Conservation (phyloP, 371 early-diverging fungal species). For the Circinella umbellata region DNA sequence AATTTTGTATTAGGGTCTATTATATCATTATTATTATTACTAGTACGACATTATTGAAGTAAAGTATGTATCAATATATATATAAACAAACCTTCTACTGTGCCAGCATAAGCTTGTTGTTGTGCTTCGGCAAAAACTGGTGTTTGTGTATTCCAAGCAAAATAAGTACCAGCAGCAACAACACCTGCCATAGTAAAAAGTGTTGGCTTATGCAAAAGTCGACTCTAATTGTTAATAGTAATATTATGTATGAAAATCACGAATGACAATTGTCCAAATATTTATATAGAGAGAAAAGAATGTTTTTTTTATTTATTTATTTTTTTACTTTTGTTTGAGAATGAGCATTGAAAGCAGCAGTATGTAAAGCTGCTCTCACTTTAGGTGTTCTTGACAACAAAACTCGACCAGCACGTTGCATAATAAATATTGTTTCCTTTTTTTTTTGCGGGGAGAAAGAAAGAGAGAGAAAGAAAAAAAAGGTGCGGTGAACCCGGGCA, state of each 20-base stretch:
- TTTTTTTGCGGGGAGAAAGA: constrained; percentile 1
- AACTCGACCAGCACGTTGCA: constrained; percentile 10
- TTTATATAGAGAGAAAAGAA: background rate
- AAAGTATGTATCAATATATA: no score
- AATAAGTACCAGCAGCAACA: constrained; percentile 1
- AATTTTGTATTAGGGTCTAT: constrained; percentile 44
- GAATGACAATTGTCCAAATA: background rate
- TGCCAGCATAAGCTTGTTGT: constrained; percentile 28
- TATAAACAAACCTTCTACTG: constrained; percentile 39
- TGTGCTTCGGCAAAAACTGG: constrained; percentile 28
- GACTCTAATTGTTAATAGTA: background rate
- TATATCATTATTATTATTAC: background rate
- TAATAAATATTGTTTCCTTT: background rate
- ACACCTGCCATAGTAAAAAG: constrained; percentile 1
- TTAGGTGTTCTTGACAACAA: constrained; percentile 8
- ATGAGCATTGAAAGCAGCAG: constrained; percentile 2
- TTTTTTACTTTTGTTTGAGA: background rate
- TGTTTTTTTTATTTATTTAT: background rate
- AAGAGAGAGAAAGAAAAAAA: background rate
- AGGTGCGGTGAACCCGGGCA: background rate
- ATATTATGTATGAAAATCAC: background rate
- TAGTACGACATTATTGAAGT: background rate
- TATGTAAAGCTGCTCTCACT: background rate
- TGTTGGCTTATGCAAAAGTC: background rate
- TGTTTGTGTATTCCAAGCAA: constrained; percentile 3